Base-by-base conservation (phyloP, 164 flowering plant genomes). In the Aristolochia californica region DNA sequence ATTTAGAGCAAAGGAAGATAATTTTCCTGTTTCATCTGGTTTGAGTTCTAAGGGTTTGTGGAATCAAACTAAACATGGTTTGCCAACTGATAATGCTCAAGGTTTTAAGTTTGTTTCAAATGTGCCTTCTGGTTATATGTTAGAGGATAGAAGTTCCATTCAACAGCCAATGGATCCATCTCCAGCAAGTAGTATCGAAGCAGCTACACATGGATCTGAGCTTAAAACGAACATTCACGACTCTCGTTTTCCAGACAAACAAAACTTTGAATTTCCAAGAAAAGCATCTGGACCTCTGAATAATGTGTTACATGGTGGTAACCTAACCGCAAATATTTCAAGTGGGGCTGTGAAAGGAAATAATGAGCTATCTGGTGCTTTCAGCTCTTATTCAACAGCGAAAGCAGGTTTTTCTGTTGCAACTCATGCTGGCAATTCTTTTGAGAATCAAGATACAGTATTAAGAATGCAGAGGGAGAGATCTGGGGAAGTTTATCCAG, bases 291-390 rank as follows among this genome's bases (percentile, higher is more conserved):
- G 56, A 24, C 24, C 65, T 44, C 45, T 17, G 30, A 69, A 22
- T 61, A 70, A 34, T 58, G n/a, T 23, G 22, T 62, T 26, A 15
- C 57, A 54, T 14, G 63, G 63, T 45, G 15, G 40, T 21, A 55
- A 58, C n/a, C 0, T 44, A 21, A 45, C 40, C 53, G 14, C 50
- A 63, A 60, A 50, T 55, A 56, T 45, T 58, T 59, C 71, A 69
- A 80, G 77, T 74, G 63, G 70, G 60, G 57, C 64, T 73, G 71
- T 68, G 27, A 78, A 74, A 66, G 62, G 59, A 54, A 84, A 72
- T 64, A 83, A 75, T 49, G 80, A 76, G 48, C 48, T 72, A 40
- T 61, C 81, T 51, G 68, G 72, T 61, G 62, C 68, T 57, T 66
- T 80, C 59, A 61, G 66, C 66, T 61, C 81, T 44, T 80, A 59